These are phyloP conservation scores for Brassica incana DNA, from an alignment of 345 rosid species.

Conservation along the genomic window DNA sequence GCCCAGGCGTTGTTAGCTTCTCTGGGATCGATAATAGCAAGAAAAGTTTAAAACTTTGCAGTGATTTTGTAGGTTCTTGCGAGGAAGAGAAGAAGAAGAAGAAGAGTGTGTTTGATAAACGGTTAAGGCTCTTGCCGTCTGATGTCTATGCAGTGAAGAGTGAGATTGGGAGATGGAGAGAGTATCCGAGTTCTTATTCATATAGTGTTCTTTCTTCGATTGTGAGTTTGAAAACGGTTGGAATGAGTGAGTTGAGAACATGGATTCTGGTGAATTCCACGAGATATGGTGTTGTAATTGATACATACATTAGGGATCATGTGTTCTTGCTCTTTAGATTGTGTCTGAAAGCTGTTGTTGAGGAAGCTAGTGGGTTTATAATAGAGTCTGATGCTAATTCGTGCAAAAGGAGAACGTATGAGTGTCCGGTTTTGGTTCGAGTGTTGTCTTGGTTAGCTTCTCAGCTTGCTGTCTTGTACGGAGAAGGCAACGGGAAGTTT, in stretches of 20 bases:
- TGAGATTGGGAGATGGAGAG: slow-evolving; percentile 72
- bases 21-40: slow-evolving; percentile 35
- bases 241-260: slow-evolving; percentile 41
- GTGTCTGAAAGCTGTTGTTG: slow-evolving; percentile 65
- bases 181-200: slow-evolving; percentile 58
- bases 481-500: slow-evolving; percentile 60
- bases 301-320: slow-evolving; percentile 69
- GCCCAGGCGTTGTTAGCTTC: slow-evolving; percentile 64
- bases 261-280: slow-evolving; percentile 72
- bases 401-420: slow-evolving; percentile 38
- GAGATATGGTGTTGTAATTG: slow-evolving; percentile 61
- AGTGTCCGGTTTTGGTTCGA: slow-evolving; percentile 56
- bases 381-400: slow-evolving; percentile 21
- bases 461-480: slow-evolving; percentile 72
- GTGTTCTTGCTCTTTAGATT: slow-evolving; percentile 54
- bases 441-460: slow-evolving; percentile 69
- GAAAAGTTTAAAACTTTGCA: slow-evolving; percentile 50
- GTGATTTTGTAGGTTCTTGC: slow-evolving; percentile 39
- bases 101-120: slow-evolving; percentile 6
- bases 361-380: slow-evolving; percentile 56
- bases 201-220: slow-evolving; percentile 48
- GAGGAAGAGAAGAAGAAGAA: not conserved
- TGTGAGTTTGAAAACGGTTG: slow-evolving; percentile 37
- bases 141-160: slow-evolving; percentile 51
- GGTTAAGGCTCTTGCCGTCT: slow-evolving; percentile 56